Conservation (phyloP, 1,139 yeast genomes). For the Yamadazyma sp. region DNA sequence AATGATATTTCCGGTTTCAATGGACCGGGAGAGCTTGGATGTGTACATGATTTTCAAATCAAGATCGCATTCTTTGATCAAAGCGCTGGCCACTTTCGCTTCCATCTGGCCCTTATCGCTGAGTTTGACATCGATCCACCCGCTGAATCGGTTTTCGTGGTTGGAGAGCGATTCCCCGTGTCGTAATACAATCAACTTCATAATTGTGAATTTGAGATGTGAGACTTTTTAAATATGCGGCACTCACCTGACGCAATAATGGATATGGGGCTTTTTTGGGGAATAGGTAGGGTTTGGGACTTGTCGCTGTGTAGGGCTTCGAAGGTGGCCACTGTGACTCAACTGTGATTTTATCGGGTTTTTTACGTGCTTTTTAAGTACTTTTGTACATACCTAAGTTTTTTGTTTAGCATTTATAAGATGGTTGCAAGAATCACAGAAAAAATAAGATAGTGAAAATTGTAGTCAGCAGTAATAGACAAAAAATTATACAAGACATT, state of each 20-base stretch:
- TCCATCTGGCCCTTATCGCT: constrained; percentile 62
- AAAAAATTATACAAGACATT: too few relatives aligned
- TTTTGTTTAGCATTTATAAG: too few relatives aligned
- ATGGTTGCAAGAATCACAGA: not conserved
- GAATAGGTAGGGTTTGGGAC: not conserved
- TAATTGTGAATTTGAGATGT: not conserved
- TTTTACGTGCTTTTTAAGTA: not conserved
- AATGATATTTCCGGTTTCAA: constrained; percentile 65
- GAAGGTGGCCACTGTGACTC: too few relatives aligned
- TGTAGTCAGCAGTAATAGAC: too few relatives aligned
- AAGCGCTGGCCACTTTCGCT: constrained; percentile 58
- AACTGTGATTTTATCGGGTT: too few relatives aligned
- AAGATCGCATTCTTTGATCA: constrained; percentile 33
- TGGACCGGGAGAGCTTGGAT: constrained; percentile 63
- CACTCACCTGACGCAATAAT: constrained; percentile 8
- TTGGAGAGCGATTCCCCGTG: constrained; percentile 82
- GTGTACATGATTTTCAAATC: constrained; percentile 52
- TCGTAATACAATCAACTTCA: constrained; percentile 53
- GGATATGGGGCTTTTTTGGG: not conserved
- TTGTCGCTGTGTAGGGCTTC: too few relatives aligned
- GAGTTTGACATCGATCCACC: constrained; percentile 77
- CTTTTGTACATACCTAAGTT: not conserved
- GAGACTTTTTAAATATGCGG: constrained; percentile 1
- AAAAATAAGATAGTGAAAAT: not conserved
- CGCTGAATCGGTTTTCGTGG: constrained; percentile 69